Base-by-base conservation (phyloP, 768 basidiomycete species). In the Hygrocybe punicea region DNA sequence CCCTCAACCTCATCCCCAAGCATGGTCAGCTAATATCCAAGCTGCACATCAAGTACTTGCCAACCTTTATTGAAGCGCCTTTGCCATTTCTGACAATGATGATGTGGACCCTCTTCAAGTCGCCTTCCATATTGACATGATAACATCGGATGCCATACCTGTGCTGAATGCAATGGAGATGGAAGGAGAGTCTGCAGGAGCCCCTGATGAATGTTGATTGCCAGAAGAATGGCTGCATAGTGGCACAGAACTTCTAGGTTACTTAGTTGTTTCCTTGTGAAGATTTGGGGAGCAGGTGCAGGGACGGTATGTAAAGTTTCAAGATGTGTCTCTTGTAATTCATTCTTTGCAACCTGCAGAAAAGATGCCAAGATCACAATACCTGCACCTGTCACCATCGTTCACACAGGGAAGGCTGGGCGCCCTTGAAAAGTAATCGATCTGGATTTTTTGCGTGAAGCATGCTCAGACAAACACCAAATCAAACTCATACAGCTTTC, bases 61-160 rank as follows among this genome's bases (percentile, higher is more conserved):
- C 37, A 21, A 39, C 40, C 9, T 44, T n/a, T 57, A 39, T 29
- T 7, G 52, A 16, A 6, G 29, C 33, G 56, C 49, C 24, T 11
- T 17, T n/a, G 35, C 17, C 29, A 16, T 51, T 6, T 21, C 52
- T 11, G 3, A 24, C 4, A 35, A 51, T 13, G 49, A 57, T 7
- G 17, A 21, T 7, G 21, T 23, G 17, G 56, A 57, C 21, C 33
- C 56, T 17, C 49, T 57, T 50, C 52, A 35, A 42, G 7, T 35
- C 39, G 11, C 39, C 3, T 44, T 53, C 24, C 39, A 53, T 13
- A 53, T 21, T 11, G 17, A 37, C 21, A 4, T 11, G 17, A 25
- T 23, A 40, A 53, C 50, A 37, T 34, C 50, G 9, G 16, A 53
- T n/a, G n/a, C 52, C 4, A 9, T 40, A n/a, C 39, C 52, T 3